phyloP scores from a whole-genome alignment of 805 yeast species.

The Zygoascus flipseniorum region DNA sequence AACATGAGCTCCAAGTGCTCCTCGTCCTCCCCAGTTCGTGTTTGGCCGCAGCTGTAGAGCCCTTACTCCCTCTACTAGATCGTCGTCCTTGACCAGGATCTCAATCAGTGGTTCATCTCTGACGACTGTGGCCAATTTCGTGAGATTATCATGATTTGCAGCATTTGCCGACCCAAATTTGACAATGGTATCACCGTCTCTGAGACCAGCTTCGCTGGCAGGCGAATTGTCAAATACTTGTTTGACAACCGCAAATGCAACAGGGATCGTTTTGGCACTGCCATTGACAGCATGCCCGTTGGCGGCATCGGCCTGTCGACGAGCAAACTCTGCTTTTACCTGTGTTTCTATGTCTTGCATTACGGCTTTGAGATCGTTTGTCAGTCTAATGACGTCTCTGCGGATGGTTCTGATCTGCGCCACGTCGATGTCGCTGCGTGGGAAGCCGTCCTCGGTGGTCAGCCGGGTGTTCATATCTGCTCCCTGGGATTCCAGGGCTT shows the following conservation, averaged over 20 bases:
- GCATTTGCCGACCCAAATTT: constrained; percentile 47
- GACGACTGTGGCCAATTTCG: constrained; percentile 37
- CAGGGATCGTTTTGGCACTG: neutral
- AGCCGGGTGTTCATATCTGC: constrained; percentile 59
- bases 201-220: constrained; percentile 47
- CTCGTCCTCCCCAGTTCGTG: constrained; percentile 1
- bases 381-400: constrained; percentile 52
- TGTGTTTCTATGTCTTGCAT: constrained; percentile 39
- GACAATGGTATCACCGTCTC: constrained; percentile 45
- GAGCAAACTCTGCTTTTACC: constrained; percentile 34
- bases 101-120: constrained; percentile 12
- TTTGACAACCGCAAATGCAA: constrained; percentile 32
- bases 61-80: neutral
- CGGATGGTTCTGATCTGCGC: constrained; percentile 55
- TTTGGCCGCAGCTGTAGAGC: neutral
- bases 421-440: constrained; percentile 76
- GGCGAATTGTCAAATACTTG: constrained; percentile 50
- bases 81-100: neutral
- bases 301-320: neutral
- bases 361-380: constrained; percentile 58
- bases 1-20: neutral
- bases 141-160: constrained; percentile 45
- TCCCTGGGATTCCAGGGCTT: constrained; percentile 35
- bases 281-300: neutral
- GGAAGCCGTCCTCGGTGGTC: constrained; percentile 70